phyloP scores from a whole-genome alignment of 805 yeast genomes.

The Candida orba region DNA sequence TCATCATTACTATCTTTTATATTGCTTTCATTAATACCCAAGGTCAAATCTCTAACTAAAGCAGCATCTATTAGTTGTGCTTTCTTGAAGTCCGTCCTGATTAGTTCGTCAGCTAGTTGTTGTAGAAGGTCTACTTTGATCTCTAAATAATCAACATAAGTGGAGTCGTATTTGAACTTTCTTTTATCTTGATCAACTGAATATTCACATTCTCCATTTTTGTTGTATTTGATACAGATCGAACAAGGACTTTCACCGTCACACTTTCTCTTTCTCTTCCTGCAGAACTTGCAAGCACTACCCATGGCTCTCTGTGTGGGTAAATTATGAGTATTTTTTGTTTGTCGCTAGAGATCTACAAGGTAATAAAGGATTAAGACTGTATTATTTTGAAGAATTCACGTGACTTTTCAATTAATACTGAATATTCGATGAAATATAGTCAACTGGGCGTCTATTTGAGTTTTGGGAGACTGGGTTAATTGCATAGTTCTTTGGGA shows the following conservation, averaged over 20 bases:
- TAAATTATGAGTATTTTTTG: neutral
- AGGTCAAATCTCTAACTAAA: conserved; percentile 3
- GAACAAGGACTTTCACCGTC: conserved; percentile 11
- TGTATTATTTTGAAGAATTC: too few relatives aligned
- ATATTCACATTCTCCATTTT: conserved; percentile 20
- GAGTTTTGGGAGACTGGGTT: neutral
- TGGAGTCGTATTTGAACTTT: conserved; percentile 26
- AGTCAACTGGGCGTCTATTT: neutral
- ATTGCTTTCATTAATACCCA: neutral
- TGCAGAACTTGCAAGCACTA: conserved; percentile 13
- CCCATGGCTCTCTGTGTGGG: neutral
- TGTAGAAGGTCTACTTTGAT: conserved; percentile 23
- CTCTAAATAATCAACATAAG: conserved; percentile 26
- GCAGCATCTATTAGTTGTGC: conserved; percentile 10
- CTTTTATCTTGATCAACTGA: conserved; percentile 20
- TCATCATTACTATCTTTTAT: neutral
- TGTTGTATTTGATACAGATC: conserved; percentile 8
- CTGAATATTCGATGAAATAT: conserved; percentile 1
- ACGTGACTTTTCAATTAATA: neutral
- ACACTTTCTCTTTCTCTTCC: conserved; percentile 13
- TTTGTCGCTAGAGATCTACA: too few relatives aligned
- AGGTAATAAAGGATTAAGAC: neutral
- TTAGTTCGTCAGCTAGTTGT: conserved; percentile 21
- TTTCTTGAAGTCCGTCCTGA: conserved; percentile 10
- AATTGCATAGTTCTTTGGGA: conserved; percentile 3